Base-by-base conservation (phyloP, 2,329 filamentous ascomycete species). In the Pseudocercospora crystallina region DNA sequence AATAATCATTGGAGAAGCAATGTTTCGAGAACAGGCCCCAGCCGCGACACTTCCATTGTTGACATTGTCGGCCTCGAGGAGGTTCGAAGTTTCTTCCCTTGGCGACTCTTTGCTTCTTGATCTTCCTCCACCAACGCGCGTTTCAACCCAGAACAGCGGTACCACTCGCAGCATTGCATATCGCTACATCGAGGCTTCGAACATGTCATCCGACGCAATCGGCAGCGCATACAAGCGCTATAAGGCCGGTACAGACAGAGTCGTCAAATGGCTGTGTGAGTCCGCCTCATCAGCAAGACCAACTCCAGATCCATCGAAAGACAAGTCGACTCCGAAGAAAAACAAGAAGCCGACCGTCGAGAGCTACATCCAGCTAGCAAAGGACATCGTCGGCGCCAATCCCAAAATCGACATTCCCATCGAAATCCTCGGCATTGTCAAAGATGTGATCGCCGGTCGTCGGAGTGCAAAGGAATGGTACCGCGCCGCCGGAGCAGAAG, bases 331-430 rank as follows among this genome's bases (percentile, higher is more conserved):
- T n/a, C n/a, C n/a, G n/a, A n/a, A n/a, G n/a, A n/a, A n/a, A n/a
- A n/a, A n/a, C n/a, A 41, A 41, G 36, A 51, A 40, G 30, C 26
- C 35, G 13, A 17, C 32, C 9, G 10, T 40, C 2, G 17, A 17
- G n/a, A 41, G 43, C 0, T n/a, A 43, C 20, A 33, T 49, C 15
- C 29, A 30, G 31, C 30, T 43, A 13, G 49, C 49, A 7, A 11
- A 14, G 20, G n/a, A 10, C 2, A 44, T 53, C 30, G 42, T 41
- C 13, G 12, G 13, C 5, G 38, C 37, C 3, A 17, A 44, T 12
- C 50, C 50, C 13, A 31, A 11, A 11, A 43, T 53, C 34, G 45
- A 53, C 5, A 53, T 53, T 9, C 39, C 38, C 11, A 30, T 44
- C 10, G 36, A 38, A 12, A 48, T 53, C 9, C 40, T 53, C 20